Base-by-base conservation (phyloP, 140 eudicot species). In the Cichorium intybus region DNA sequence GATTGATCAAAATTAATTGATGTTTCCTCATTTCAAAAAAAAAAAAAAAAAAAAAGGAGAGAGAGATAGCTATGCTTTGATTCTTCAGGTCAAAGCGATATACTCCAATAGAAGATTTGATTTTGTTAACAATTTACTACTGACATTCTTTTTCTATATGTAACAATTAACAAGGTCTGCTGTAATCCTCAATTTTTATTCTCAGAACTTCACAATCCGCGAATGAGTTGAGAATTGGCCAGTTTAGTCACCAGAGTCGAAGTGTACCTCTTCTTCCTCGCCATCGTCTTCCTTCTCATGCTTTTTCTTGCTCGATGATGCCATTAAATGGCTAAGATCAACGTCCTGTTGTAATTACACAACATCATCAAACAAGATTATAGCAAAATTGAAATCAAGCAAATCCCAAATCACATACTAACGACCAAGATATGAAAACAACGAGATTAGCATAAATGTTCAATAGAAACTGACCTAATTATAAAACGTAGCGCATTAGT, bases 301-400 rank as follows among this genome's bases (percentile, higher is more conserved):
- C 71, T 37, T 45, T 59, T 58, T 70, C 62, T 70, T 81, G 67
- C 83, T 69, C 56, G 83, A 72, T 20, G 87, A 79, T 52, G 87
- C 79, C 87, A 82, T 82, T 6, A 24, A 10, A 61, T 37, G 21
- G 61, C 81, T 66, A 24, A 39, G 24, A 67, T 62, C 62, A 45
- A 41, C 50, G 24, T 75, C 58, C 71, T 72, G 64, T 29, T 10
- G 60, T 60, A 60, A 33, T 49, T 23, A 27, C 77, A 62, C 66
- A 22, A 22, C 27, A 52, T 14, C 62, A 7, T 50, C 52, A 52
- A 60, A 39, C 62, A 56, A 18, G 14, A 71, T 24, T 28, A 12
- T 20, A 37, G 60, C 16, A 61, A 10, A 72, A 21, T 34, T 20
- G 49, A 34, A 71, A 28, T 22, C 14, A 46, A 57, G 16, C 7